Base-by-base conservation (phyloP, 495 filamentous ascomycete genomes). In the Aspergillus funiculosus region DNA sequence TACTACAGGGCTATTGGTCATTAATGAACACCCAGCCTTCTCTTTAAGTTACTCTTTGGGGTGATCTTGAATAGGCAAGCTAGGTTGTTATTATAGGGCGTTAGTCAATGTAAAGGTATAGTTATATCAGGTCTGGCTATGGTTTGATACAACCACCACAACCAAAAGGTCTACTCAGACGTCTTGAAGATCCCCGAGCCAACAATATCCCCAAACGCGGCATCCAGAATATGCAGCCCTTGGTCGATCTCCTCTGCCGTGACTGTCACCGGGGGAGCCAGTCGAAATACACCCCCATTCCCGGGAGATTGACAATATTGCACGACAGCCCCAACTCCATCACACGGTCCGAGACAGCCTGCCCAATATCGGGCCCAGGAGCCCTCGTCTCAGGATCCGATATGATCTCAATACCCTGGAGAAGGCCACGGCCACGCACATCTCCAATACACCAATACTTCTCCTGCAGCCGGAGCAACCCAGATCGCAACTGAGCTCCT, bases 201-300 rank as follows among this genome's bases (percentile, higher is more conserved):
- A n/a, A n/a, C n/a, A 15, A 61, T 54, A 34, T 44, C 30, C 2
- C 11, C 47, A 52, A 78, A 74, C 8, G 73, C 71, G 46, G 66
- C 50, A 46, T 77, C 74, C 40, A 78, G 43, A 38, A 77, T 64
- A 20, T 21, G 39, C 41, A 79, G 43, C 15, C 71, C 75, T 35
- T 69, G 58, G 7, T 67, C 61, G 26, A 82, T 59, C 55, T 80
- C 65, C 31, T 74, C 62, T 6, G 69, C 61, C 0, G 67, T 64
- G 1, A 79, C 67, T 0, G 74, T 81, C 11, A 81, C 70, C 0
- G 78, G 76, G 10, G 79, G 78, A 6, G 77, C 79, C 31, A 82
- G 66, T 14, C 79, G 58, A 42, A 80, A 77, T 0, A 73, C 64
- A 15, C 76, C 77, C 72, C 65, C 56, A 80, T 74, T n/a, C 66